Conservation (phyloP, 345 rosid species). For the Erysimum cheiranthoides region DNA sequence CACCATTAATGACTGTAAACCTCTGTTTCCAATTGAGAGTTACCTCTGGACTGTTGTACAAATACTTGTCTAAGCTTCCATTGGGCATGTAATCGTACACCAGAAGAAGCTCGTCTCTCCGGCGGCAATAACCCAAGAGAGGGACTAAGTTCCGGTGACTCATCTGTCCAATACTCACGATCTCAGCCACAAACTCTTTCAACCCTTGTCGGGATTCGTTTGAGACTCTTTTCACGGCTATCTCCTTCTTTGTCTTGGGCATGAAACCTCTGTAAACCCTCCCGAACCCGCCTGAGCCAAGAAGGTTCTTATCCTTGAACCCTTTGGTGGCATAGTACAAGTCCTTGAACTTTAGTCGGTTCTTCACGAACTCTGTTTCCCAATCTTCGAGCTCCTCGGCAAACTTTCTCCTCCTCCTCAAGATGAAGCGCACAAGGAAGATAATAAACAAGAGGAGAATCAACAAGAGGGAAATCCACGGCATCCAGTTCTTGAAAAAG, state of each 20-base stretch:
- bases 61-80: constrained; percentile 78
- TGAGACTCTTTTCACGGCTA: constrained; percentile 77
- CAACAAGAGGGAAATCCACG: constrained; percentile 18
- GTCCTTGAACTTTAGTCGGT: constrained; percentile 59
- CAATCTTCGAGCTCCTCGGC: constrained; percentile 69
- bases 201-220: constrained; percentile 78
- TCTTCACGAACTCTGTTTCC: constrained; percentile 74
- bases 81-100: constrained; percentile 87
- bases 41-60: constrained; percentile 55
- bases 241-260: constrained; percentile 48
- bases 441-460: constrained; percentile 32
- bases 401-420: constrained; percentile 53
- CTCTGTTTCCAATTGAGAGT: constrained; percentile 74
- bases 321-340: constrained; percentile 68
- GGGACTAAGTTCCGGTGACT: constrained; percentile 80
- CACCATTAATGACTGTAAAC: constrained; percentile 66
- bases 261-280: constrained; percentile 67
- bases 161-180: constrained; percentile 73
- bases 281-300: constrained; percentile 83
- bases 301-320: constrained; percentile 61
- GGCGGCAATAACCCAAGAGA: constrained; percentile 83
- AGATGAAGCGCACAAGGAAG: constrained; percentile 14
- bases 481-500: constrained; percentile 47
- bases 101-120: constrained; percentile 61
- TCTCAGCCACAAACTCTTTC: constrained; percentile 78